These are phyloP conservation scores for Dictyostelium firmibasis DNA, from an alignment of 78 protist species.

Conservation along the genomic window DNA sequence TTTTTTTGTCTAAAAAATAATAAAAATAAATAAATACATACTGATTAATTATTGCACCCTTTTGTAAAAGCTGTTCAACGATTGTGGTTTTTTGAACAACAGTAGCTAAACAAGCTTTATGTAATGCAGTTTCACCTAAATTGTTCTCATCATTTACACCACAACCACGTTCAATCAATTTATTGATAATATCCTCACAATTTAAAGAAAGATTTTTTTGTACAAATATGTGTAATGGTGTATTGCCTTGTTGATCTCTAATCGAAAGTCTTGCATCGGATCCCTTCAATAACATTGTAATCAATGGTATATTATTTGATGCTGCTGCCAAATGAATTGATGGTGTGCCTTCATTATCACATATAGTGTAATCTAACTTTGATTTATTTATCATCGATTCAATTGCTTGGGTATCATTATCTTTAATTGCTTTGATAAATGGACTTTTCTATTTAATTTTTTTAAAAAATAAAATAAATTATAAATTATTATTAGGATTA, in stretches of 20 bases:
- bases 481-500: no score
- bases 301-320: constrained; percentile 48
- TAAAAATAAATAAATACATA: neutral
- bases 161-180: constrained; percentile 60
- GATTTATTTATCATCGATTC: constrained; percentile 21
- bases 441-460: constrained; percentile 29
- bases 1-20: neutral
- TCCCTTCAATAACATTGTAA: constrained; percentile 19
- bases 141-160: constrained; percentile 16
- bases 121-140: constrained; percentile 71
- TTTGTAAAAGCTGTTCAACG: constrained; percentile 17
- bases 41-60: constrained; percentile 70
- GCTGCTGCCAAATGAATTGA: constrained; percentile 32
- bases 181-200: constrained; percentile 20
- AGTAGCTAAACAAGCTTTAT: constrained; percentile 39
- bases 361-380: constrained; percentile 30
- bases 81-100: neutral
- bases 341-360: constrained; percentile 63
- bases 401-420: constrained; percentile 11
- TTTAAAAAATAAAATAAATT: neutral
- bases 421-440: constrained; percentile 65
- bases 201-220: constrained; percentile 18
- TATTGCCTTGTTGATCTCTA: constrained; percentile 57
- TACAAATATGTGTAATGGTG: constrained; percentile 51
- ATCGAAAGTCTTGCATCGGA: constrained; percentile 31